phyloP scores from a whole-genome alignment of 306 rosid species.

The Comarum palustre region DNA sequence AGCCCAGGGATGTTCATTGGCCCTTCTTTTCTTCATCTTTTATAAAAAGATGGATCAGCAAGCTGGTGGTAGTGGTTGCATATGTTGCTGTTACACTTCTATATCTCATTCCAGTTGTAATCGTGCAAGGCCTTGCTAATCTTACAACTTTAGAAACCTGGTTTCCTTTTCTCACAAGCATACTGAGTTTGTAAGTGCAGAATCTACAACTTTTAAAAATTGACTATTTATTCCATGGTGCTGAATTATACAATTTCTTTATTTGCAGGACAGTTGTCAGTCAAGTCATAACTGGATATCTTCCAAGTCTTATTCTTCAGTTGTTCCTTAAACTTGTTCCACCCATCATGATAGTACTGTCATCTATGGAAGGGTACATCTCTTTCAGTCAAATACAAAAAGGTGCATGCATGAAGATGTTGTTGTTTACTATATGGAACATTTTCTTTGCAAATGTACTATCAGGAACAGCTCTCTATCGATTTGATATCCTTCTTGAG shows the following conservation, averaged over 20 bases:
- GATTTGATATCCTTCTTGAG: slow-evolving; percentile 59
- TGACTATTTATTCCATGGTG: neutral
- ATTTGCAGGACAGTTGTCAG: slow-evolving; percentile 69
- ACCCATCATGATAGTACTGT: slow-evolving; percentile 66
- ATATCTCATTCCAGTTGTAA: slow-evolving; percentile 67
- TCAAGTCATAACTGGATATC: slow-evolving; percentile 80
- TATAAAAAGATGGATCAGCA: slow-evolving; percentile 63
- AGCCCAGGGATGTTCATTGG: slow-evolving; percentile 82
- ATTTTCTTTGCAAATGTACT: slow-evolving; percentile 81
- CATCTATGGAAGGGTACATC: slow-evolving; percentile 71
- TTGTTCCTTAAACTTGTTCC: slow-evolving; percentile 57
- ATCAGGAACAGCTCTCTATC: slow-evolving; percentile 73
- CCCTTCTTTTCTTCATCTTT: slow-evolving; percentile 66
- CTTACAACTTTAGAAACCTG: slow-evolving; percentile 57
- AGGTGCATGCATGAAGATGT: slow-evolving; percentile 68
- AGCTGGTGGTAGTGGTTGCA: slow-evolving; percentile 52
- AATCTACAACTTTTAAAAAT: neutral
- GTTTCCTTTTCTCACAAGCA: slow-evolving; percentile 62
- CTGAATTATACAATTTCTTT: slow-evolving; percentile 15
- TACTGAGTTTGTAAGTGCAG: slow-evolving; percentile 62
- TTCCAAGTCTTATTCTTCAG: slow-evolving; percentile 86
- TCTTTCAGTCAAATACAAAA: slow-evolving; percentile 63
- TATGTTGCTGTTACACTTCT: slow-evolving; percentile 50
- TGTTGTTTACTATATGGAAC: slow-evolving; percentile 83
- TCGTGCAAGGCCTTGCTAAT: slow-evolving; percentile 77